Base-by-base conservation (phyloP, 192 early-diverging fungal species). In the Podila verticillata region DNA sequence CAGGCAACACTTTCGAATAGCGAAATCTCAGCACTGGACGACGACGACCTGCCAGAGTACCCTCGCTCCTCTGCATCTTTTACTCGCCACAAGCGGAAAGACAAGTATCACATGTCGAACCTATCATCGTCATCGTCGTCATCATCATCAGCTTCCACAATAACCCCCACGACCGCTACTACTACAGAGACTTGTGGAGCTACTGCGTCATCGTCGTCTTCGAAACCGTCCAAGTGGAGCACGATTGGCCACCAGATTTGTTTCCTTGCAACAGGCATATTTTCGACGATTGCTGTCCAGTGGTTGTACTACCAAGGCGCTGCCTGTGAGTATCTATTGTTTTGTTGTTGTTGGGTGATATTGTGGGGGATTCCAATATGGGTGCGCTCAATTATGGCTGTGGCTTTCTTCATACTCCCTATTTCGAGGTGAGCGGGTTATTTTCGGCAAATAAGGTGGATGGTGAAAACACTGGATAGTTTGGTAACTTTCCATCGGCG, bases 221-320 rank as follows among this genome's bases (percentile, higher is more conserved):
- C 39, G 39, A 44, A 44, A 44, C 64, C 64, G 24, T 10, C 74
- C 28, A 80, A 80, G 44, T 80, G 77, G 77, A 80, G 77, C 39
- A 87, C 81, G 9, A 63, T 85, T 20, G 39, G 61, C 24, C 84
- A 90, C 60, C 87, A 90, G 61, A 35, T 82, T 0, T 74, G 83
- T 13, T 90, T 87, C 73, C 49, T 90, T 6, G 30, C 80, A 24
- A 82, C 87, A 13, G 89, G 89, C 7, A 73, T 90, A 36, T 83
- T 77, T 66, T 83, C 84, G 28, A 88, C 89, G 7, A 74, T 90
- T 39, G 86, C 83, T 2, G 68, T 77, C 19, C 89, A 90, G 61
- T 90, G 86, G 82, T 54, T 90, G 24, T 86, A 87, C 51, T 90
- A 90, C 67, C 80, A 88, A 73, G 87, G 87, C 49, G 89, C 86